These are phyloP conservation scores for Podaxis carcinomalis DNA, from an alignment of 768 basidiomycete genomes.

Conservation along the genomic window DNA sequence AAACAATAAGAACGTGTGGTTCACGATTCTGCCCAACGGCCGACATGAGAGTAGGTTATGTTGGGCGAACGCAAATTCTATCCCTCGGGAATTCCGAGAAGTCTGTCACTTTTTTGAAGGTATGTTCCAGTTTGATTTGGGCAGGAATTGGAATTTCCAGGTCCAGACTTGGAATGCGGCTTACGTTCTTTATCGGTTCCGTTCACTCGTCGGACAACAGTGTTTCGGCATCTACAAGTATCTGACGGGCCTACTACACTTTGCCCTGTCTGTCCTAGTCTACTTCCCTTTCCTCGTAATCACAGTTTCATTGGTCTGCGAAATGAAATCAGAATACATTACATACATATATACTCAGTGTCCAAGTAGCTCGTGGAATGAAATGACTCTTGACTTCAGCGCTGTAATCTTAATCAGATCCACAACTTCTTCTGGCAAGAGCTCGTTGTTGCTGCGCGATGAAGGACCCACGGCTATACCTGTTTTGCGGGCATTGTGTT, in stretches of 20 bases:
- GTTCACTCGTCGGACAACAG: no score
- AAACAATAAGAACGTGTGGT: background rate
- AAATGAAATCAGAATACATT: slow-evolving; percentile 3
- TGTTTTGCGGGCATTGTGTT: no score
- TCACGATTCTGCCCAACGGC: background rate
- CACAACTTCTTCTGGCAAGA: background rate
- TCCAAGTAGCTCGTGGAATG: background rate
- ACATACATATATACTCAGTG: background rate
- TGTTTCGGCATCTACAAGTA: background rate
- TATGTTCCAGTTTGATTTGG: background rate
- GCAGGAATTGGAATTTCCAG: background rate
- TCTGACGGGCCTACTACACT: background rate
- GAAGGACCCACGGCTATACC: background rate
- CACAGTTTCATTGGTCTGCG: background rate
- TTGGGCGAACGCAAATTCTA: background rate
- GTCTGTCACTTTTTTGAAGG: background rate
- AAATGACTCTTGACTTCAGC: background rate
- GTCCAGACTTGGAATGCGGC: background rate
- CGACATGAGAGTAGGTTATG: background rate
- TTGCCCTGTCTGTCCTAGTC: background rate
- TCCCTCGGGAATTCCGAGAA: background rate
- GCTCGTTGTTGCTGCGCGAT: background rate
- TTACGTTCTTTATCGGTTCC: no score
- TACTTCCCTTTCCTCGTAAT: background rate
- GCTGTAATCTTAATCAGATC: background rate